Conservation (phyloP, 345 rosid species). For the Heritiera littoralis region DNA sequence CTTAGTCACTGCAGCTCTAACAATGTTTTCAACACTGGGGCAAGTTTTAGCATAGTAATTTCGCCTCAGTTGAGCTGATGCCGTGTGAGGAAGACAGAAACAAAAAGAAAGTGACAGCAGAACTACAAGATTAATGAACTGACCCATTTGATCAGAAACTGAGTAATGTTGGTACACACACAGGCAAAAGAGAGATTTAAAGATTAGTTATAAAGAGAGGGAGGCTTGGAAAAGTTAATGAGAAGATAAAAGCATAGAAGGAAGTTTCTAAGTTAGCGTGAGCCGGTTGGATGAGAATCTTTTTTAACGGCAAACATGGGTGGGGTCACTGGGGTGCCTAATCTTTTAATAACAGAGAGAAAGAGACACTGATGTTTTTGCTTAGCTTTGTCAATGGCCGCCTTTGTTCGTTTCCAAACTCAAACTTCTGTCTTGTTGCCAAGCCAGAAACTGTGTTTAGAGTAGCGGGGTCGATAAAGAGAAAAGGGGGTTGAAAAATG, state of each 20-base stretch:
- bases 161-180: background rate
- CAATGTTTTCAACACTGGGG: slow-evolving; percentile 72
- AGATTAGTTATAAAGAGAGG: background rate
- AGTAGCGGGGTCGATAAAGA: too few relatives aligned
- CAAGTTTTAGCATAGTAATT: slow-evolving; percentile 57
- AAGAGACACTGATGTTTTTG: background rate
- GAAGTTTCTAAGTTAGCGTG: background rate
- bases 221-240: background rate
- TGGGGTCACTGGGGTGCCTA: background rate
- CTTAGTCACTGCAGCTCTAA: slow-evolving; percentile 40
- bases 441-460: background rate
- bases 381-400: slow-evolving; percentile 19
- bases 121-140: slow-evolving; percentile 26
- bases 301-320: slow-evolving; percentile 3
- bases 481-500: too few relatives aligned
- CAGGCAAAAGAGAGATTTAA: background rate
- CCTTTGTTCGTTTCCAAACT: too few relatives aligned
- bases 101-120: slow-evolving; percentile 42
- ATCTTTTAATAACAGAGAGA: background rate
- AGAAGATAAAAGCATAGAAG: background rate
- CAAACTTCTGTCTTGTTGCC: background rate
- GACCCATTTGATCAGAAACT: slow-evolving; percentile 24
- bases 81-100: slow-evolving; percentile 41
- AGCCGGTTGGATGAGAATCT: slow-evolving; percentile 37
- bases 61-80: slow-evolving; percentile 60